phyloP scores from a whole-genome alignment of 164 flowering plant species.

The Nelumbo lutea region DNA sequence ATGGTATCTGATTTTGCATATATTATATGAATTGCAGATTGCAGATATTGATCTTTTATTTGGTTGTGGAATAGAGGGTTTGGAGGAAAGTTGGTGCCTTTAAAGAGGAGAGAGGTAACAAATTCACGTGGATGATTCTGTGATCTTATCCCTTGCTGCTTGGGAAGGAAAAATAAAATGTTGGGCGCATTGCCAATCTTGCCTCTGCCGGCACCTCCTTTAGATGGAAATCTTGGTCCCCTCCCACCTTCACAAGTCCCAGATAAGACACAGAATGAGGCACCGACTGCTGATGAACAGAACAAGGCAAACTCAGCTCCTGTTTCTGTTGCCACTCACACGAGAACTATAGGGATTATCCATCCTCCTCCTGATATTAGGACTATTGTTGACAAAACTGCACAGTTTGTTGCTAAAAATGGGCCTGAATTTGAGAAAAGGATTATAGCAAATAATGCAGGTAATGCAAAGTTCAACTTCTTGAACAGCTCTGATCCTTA shows the following conservation, averaged over 20 bases:
- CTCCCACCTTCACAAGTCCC: constrained; percentile 62
- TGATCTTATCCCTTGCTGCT: too few species aligned
- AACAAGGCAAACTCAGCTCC: constrained; percentile 30
- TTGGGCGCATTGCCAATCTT: constrained; percentile 51
- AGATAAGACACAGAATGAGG: constrained; percentile 32
- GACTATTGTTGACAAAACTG: constrained; percentile 81
- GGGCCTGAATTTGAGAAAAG: constrained; percentile 96
- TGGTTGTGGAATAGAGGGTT: too few species aligned
- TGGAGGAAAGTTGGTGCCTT: too few species aligned
- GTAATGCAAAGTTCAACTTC: constrained; percentile 86
- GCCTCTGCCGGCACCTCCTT: constrained; percentile 88
- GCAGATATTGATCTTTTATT: too few species aligned
- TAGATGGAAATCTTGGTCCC: constrained; percentile 77
- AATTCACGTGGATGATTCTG: too few species aligned
- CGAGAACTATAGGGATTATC: constrained; percentile 89
- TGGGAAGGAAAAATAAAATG: constrained; percentile 38
- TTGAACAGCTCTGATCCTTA: constrained; percentile 85
- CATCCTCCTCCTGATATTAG: constrained; percentile 97
- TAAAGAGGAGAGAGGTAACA: too few species aligned
- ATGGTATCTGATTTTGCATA: too few species aligned
- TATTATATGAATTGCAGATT: too few species aligned
- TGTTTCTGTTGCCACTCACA: constrained; percentile 74
- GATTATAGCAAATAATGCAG: constrained; percentile 72
- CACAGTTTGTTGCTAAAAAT: constrained; percentile 87
- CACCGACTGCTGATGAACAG: constrained; percentile 24